Conservation (phyloP, 495 filamentous ascomycete genomes). For the Xylaria cubensis region DNA sequence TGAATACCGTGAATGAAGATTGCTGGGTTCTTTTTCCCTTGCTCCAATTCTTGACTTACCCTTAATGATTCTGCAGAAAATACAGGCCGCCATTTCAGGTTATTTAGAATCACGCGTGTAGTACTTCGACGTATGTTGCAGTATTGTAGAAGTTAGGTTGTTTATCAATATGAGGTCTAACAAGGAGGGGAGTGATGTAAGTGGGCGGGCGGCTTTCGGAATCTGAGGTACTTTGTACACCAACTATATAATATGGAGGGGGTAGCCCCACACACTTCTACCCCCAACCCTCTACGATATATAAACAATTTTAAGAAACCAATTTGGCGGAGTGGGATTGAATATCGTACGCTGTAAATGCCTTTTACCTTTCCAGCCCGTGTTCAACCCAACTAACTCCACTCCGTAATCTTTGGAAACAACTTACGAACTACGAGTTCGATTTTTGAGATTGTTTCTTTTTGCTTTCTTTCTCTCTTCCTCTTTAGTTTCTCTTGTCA, state of each 20-base stretch:
- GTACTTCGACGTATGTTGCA: not conserved
- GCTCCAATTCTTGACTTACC: conserved; percentile 55
- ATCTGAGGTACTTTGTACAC: conserved; percentile 6
- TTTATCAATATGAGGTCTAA: not conserved
- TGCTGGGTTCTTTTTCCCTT: not conserved
- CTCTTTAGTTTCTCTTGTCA: not conserved
- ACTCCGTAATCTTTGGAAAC: conserved; percentile 32
- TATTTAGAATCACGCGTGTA: not conserved
- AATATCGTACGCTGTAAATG: conserved; percentile 30
- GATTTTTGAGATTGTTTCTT: conserved; percentile 26
- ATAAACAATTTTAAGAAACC: not conserved
- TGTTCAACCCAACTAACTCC: conserved; percentile 31
- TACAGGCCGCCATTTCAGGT: conserved; percentile 67
- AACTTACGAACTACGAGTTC: conserved; percentile 22
- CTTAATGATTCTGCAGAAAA: conserved; percentile 99
- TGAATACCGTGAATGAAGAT: not conserved
- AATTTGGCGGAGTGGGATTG: conserved; percentile 26
- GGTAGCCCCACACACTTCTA: not conserved
- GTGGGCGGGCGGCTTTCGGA: conserved; percentile 6
- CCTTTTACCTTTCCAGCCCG: conserved; percentile 31
- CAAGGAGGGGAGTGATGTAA: conserved; percentile 16
- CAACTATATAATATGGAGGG: conserved; percentile 2
- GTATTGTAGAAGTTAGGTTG: not conserved
- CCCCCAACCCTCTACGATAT: not conserved
- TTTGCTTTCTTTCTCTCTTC: conserved; percentile 9